A percentile compares a stretch with the other conserved stretches of the same genome.
These are phyloP conservation scores for Raffaelea deltoideospora DNA, from an alignment of 2,329 filamentous ascomycete species.

Conservation along the genomic window DNA sequence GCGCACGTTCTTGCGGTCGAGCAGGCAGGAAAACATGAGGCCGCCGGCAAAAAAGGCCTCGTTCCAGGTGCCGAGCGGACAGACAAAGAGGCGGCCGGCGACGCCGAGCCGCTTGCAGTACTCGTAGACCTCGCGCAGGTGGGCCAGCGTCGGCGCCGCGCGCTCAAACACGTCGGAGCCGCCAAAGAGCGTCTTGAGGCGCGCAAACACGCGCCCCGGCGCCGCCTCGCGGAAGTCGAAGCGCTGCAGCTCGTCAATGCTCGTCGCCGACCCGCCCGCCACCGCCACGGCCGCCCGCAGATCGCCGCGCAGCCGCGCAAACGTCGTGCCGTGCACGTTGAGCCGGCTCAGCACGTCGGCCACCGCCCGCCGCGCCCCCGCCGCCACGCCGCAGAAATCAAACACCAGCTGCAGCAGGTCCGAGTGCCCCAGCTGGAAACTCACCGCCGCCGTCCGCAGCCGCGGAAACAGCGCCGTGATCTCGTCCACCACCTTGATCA, in stretches of 20 bases:
- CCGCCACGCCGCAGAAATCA: conserved; percentile 69
- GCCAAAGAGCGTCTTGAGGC: conserved; percentile 44
- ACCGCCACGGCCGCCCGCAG: conserved; percentile 62
- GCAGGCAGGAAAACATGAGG: conserved; percentile 78
- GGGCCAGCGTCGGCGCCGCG: conserved; percentile 60
- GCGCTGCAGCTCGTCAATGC: conserved; percentile 72
- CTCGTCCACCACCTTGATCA: conserved; percentile 88
- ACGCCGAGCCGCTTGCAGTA: conserved; percentile 66
- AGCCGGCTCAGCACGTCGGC: conserved; percentile 79
- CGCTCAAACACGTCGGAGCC: conserved; percentile 56
- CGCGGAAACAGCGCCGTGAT: conserved; percentile 69
- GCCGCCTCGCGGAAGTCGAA: conserved; percentile 72
- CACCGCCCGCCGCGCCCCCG: conserved; percentile 50
- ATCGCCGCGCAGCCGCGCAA: conserved; percentile 70
- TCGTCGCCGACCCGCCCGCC: conserved; percentile 74
- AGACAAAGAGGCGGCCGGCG: conserved; percentile 65
- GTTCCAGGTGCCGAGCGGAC: conserved; percentile 74
- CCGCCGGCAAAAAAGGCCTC: conserved; percentile 81
- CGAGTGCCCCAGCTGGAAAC: conserved; percentile 81
- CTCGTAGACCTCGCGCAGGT: conserved; percentile 62
- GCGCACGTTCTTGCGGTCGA: conserved; percentile 66
- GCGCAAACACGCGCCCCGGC: conserved; percentile 40
- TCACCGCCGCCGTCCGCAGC: conserved; percentile 57
- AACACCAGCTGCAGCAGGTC: conserved; percentile 79
- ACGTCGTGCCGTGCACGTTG: conserved; percentile 66